These are phyloP conservation scores for Casuarina equisetifolia DNA, from an alignment of 306 rosid genomes.

Conservation along the genomic window DNA sequence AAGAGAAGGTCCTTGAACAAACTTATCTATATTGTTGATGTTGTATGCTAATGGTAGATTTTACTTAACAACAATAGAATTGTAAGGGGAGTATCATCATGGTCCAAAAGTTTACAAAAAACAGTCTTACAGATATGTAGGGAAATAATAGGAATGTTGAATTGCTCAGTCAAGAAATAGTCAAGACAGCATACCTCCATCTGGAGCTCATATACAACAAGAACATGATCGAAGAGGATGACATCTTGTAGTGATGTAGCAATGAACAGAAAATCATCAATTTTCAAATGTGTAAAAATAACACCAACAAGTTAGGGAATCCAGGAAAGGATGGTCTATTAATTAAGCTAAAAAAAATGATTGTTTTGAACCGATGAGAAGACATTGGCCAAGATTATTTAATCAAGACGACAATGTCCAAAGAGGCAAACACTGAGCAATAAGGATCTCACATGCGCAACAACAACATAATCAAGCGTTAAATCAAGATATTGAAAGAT, in stretches of 20 bases:
- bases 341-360: not conserved
- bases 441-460: not conserved
- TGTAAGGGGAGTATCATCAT: not conserved
- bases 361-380: not conserved
- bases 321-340: not conserved
- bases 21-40: not conserved
- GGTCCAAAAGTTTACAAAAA: not conserved
- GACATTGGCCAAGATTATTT: constrained; percentile 1
- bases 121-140: not conserved
- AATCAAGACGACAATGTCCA: not conserved
- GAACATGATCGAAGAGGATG: not conserved
- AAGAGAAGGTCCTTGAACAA: not conserved
- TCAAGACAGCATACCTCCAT: not conserved
- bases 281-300: not conserved
- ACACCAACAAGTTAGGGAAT: not conserved
- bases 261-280: not conserved
- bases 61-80: not conserved
- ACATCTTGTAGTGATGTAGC: not conserved
- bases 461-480: not conserved
- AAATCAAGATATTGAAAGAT: not conserved
- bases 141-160: not conserved
- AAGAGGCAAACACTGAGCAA: not conserved
- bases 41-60: not conserved
- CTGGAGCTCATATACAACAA: not conserved
- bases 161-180: not conserved